Conservation (phyloP, 495 filamentous ascomycete species). For the Gamarada debralockiae region DNA sequence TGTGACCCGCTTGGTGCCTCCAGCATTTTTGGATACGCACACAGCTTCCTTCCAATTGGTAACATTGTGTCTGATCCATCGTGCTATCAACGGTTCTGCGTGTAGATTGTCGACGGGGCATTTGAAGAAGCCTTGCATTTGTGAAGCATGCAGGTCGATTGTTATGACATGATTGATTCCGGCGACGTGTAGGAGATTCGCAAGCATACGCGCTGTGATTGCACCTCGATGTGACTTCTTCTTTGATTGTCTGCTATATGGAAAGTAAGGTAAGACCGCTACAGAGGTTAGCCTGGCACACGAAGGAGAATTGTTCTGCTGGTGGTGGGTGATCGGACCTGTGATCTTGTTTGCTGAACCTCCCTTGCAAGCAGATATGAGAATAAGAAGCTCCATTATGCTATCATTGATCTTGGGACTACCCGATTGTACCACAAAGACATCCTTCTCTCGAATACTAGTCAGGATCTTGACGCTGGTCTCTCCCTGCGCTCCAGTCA, state of each 20-base stretch:
- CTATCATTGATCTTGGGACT: constrained; percentile 97
- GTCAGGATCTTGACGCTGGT: constrained; percentile 91
- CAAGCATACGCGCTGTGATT: constrained; percentile 95
- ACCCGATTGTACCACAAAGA: constrained; percentile 97
- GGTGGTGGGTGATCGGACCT: constrained; percentile 50
- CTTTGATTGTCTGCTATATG: constrained; percentile 97
- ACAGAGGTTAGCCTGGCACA: constrained; percentile 8
- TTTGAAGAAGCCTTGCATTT: constrained; percentile 99
- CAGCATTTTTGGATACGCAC: constrained; percentile 96
- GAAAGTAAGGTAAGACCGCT: constrained; percentile 99
- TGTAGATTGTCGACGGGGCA: constrained; percentile 97
- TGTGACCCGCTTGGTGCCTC: constrained; percentile 95
- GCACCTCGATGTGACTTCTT: constrained; percentile 97
- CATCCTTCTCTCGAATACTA: constrained; percentile 95
- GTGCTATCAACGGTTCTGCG: constrained; percentile 91
- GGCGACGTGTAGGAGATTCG: constrained; percentile 87
- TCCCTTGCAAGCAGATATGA: constrained; percentile 98
- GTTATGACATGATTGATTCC: constrained; percentile 97
- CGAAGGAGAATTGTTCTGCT: background rate
- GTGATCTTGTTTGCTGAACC: constrained; percentile 97
- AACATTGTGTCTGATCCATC: constrained; percentile 91
- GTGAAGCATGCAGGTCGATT: constrained; percentile 91
- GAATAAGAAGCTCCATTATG: constrained; percentile 97
- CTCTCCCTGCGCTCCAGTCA: constrained; percentile 73
- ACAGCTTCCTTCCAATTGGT: constrained; percentile 85